These are phyloP conservation scores for Penicillium sp. DNA, from an alignment of 2,329 filamentous ascomycete species.

Conservation along the genomic window DNA sequence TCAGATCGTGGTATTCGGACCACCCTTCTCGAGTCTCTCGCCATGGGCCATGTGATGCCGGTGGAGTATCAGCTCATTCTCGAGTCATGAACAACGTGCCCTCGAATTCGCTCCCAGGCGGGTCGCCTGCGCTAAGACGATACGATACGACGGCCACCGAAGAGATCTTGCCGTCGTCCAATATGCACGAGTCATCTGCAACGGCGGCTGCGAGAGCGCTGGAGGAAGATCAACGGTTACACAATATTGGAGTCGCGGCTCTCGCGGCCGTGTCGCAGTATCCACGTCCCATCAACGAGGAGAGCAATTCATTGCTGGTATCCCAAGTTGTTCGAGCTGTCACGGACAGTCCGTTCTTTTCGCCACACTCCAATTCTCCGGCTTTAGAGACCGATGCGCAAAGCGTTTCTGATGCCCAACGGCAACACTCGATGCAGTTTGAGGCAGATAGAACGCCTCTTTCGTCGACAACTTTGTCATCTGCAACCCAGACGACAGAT, in stretches of 20 bases:
- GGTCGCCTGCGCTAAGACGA: constrained; percentile 2
- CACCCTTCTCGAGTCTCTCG: constrained; percentile 5
- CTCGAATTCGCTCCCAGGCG: constrained; percentile 4
- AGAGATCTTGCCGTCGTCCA: too few relatives aligned
- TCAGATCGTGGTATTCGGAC: constrained; percentile 3
- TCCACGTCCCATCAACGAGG: constrained; percentile 19
- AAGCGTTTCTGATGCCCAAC: neutral
- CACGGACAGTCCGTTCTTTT: constrained; percentile 7
- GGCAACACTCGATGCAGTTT: neutral
- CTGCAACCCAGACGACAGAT: constrained; percentile 11
- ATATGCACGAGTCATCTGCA: too few relatives aligned
- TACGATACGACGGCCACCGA: too few relatives aligned
- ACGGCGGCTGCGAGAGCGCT: too few relatives aligned
- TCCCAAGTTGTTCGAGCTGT: constrained; percentile 29
- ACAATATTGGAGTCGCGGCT: constrained; percentile 25
- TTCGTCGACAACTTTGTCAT: too few relatives aligned
- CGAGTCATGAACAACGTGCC: constrained; percentile 15
- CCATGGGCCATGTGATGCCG: constrained; percentile 20
- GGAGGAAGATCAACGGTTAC: constrained; percentile 17
- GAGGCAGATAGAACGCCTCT: too few relatives aligned
- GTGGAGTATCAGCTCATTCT: constrained; percentile 7
- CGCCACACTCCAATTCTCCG: neutral
- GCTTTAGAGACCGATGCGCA: neutral
- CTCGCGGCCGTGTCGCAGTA: constrained; percentile 29
- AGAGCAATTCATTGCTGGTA: constrained; percentile 17